Base-by-base conservation (phyloP, 73 alveolate species). In the Stentor coeruleus region DNA sequence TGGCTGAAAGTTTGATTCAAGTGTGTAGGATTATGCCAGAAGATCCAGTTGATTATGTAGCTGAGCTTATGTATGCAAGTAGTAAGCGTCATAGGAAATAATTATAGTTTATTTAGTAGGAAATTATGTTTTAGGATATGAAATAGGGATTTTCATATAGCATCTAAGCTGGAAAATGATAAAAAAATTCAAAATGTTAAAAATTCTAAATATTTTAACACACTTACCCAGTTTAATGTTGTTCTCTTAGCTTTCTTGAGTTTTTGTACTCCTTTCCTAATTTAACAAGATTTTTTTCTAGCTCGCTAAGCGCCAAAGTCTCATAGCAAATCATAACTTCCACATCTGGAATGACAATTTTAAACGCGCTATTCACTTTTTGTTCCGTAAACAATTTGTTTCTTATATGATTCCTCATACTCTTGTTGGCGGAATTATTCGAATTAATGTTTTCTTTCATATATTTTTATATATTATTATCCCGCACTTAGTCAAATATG, bases 11-110 rank as follows among this genome's bases (percentile, higher is more conserved):
- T 15, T 88, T 95, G 20, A 85, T 95, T 35, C 96, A 95, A 75
- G 96, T 95, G 42, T 95, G 99, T 92, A 82, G 91, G 93, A 82
- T 59, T 31, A 82, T 88, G 86, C 99, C 99, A 6, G 97, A 93
- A 73, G 99, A 95, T 77, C 99, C 99, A 3, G 97, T 93, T 57
- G 99, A 95, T 81, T 90, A 57, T 77, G 85, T 93, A 35, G 99
- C 79, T 66, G 79, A 66, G 37, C 33, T 66, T 20, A 66, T 66
- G 79, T 66, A 20, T 66, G 37, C 79, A 28, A 37, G 33, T 11
- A 66, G 79, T 66, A 66, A 66, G n/a, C 79, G 14, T 20, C 39
- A 28, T 66, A 66, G 79, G 33, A 66, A 66, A 15, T 15, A 66
- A 20, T 49, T 6, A 49, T 49, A n/a, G n/a, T n/a, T n/a, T n/a